Evolutionary conservation across 352 stramenopile species (phyloP), one percentile per base, ranked within the genome.

Genomic region (Nothophytophthora sp.): DNA sequence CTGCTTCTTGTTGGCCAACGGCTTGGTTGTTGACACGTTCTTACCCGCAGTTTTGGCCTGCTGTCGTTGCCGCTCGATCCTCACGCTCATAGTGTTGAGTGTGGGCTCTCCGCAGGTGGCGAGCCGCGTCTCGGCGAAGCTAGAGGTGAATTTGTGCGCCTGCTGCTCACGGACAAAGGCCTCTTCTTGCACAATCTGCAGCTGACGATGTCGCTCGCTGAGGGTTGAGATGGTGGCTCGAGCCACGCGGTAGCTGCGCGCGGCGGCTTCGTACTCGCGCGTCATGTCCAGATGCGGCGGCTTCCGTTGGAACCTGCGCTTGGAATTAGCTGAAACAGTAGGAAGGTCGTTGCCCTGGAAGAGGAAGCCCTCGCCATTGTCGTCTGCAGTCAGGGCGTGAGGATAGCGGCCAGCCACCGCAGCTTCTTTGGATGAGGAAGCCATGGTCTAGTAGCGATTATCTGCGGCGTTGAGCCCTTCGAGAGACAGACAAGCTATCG

Each of bases 81-180:
- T 50, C 11, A 90, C 70, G 35, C 56, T 64, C 56, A 88, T 73
- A 0, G 65, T 77, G 43, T 92, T 92, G 27, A 92, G 50, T 4
- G 77, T 90, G 11, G 77, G 77, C n/a, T 60, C 32, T 8, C 79
- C 79, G 15, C 69, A 85, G 2, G 81, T 89, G 16, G 65, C 79
- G 2, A 92, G 59, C 19, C 79, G 60, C 11, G 63, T 83, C 63
- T 90, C 79, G 4, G 70, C 60, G 20, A 90, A 90, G 20, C 52
- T 57, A 20, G 75, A 50, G n/a, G 51, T 69, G 51, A 80, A 86
- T 28, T 76, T 75, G 4, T 62, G 44, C 8, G 61, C 55, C 5
- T 76, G 42, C 23, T 54, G 22, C 1, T 76, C 56, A 1, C 79
- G 68, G 12, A 79, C 46, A 27, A 76, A 87, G 3, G 38, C 45